Conservation (phyloP, 2,329 filamentous ascomycete species). For the Hypoxylon sp. region DNA sequence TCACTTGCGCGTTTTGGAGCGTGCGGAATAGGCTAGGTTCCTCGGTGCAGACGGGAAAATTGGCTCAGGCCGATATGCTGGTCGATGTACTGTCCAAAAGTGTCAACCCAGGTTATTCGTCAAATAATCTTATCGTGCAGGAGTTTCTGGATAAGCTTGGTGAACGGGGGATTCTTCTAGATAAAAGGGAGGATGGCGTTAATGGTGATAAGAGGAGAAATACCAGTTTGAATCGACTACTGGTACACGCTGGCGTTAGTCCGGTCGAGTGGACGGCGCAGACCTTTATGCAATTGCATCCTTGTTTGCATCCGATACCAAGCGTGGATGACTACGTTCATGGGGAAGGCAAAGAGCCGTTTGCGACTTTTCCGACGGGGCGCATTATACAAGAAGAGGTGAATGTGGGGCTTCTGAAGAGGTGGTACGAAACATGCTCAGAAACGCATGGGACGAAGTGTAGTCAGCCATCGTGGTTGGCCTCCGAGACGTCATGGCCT, state of each 20-base stretch:
- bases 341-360: conserved; percentile 26
- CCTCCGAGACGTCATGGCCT: conserved; percentile 26
- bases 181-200: background rate
- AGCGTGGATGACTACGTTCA: conserved; percentile 32
- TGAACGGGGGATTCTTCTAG: background rate
- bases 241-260: conserved; percentile 31
- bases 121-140: background rate
- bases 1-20: conserved; percentile 41
- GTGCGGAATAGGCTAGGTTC: conserved; percentile 37
- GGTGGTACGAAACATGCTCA: conserved; percentile 32
- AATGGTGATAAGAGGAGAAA: conserved; percentile 4
- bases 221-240: conserved; percentile 29
- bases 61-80: conserved; percentile 19
- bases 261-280: conserved; percentile 33
- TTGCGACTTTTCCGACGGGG: conserved; percentile 38
- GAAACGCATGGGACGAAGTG: conserved; percentile 28
- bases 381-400: conserved; percentile 27
- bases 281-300: conserved; percentile 44
- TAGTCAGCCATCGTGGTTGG: conserved; percentile 32
- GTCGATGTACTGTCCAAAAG: conserved; percentile 18
- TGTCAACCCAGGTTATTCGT: conserved; percentile 1
- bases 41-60: conserved; percentile 4
- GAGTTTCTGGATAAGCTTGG: conserved; percentile 3
- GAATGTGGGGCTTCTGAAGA: conserved; percentile 32
- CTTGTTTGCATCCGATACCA: conserved; percentile 42